Evolutionary conservation across 2,329 filamentous ascomycete genomes (phyloP).

Genomic region (Fusarium coicis): DNA sequence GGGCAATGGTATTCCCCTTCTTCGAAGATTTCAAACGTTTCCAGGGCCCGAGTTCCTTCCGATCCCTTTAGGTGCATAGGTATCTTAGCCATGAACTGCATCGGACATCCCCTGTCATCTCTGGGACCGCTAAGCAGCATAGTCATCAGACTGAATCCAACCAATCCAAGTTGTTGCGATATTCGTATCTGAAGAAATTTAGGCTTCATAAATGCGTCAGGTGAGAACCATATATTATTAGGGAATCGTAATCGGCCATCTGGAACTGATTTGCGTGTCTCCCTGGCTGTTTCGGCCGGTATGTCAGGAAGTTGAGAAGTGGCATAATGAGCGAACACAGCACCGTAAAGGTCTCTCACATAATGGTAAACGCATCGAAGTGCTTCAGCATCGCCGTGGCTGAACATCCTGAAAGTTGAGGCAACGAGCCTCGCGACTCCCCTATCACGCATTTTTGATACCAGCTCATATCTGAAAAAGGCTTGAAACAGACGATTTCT

Average conservation of each 20-base stretch:
- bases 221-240: not conserved
- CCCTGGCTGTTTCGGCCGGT: fast-evolving
- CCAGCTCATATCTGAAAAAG: not conserved
- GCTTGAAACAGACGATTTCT: not conserved
- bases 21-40: fast-evolving
- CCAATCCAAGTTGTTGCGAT: fast-evolving
- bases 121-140: fast-evolving
- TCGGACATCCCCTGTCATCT: not conserved
- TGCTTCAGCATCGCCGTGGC: not conserved
- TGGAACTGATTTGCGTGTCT: not conserved
- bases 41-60: fast-evolving
- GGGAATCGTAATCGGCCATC: fast-evolving
- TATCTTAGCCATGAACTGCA: too few species aligned
- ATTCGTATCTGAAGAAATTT: fast-evolving
- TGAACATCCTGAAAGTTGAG: not conserved
- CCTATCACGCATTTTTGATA: not conserved
- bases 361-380: not conserved
- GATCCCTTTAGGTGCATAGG: not conserved
- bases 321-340: fast-evolving
- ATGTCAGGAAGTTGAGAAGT: fast-evolving
- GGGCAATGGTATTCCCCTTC: fast-evolving
- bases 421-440: not conserved
- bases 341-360: not conserved
- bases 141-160: not conserved
- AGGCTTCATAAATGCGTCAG: fast-evolving